phyloP scores from a whole-genome alignment of 2,329 filamentous ascomycete species.

The Lasiodiplodia citricola region DNA sequence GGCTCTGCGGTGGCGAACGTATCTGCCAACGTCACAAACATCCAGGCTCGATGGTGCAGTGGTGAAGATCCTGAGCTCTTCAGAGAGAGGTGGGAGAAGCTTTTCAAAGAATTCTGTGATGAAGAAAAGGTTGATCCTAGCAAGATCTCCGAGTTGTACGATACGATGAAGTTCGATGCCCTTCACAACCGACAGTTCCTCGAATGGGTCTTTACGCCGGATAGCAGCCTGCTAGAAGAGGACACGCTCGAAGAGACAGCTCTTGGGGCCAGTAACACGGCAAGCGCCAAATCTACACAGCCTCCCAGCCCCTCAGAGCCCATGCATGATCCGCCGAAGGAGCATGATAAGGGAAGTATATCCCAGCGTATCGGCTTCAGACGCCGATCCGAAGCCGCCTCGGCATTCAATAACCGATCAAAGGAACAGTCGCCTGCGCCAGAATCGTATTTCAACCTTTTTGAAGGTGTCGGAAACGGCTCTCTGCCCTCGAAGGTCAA shows the following conservation, averaged over 20 bases:
- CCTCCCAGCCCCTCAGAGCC: constrained; percentile 40
- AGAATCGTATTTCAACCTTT: constrained; percentile 85
- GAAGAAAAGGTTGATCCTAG: constrained; percentile 97
- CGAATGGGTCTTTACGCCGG: constrained; percentile 96
- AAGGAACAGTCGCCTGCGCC: constrained; percentile 24
- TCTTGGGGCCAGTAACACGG: constrained; percentile 41
- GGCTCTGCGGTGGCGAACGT: constrained; percentile 43
- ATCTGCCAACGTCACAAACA: constrained; percentile 44
- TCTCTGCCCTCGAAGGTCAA: constrained; percentile 68
- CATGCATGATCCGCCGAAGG: constrained; percentile 22
- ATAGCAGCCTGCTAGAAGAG: constrained; percentile 76
- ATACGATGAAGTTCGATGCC: constrained; percentile 99
- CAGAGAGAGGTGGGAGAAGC: constrained; percentile 96
- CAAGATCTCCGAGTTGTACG: constrained; percentile 97
- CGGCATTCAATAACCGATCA: constrained; percentile 29
- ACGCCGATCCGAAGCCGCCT: constrained; percentile 53
- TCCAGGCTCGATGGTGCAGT: constrained; percentile 94
- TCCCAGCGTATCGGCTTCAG: constrained; percentile 59
- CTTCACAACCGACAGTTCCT: constrained; percentile 95
- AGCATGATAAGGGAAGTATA: constrained; percentile 42
- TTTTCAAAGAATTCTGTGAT: constrained; percentile 95
- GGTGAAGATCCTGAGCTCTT: constrained; percentile 95
- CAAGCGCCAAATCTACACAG: constrained; percentile 33
- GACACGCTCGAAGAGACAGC: constrained; percentile 51
- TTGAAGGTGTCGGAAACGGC: constrained; percentile 68